Evolutionary conservation across 225 moss, liverwort and hornwort genomes (phyloP).

Genomic region (Rhytidiadelphus loreus): DNA sequence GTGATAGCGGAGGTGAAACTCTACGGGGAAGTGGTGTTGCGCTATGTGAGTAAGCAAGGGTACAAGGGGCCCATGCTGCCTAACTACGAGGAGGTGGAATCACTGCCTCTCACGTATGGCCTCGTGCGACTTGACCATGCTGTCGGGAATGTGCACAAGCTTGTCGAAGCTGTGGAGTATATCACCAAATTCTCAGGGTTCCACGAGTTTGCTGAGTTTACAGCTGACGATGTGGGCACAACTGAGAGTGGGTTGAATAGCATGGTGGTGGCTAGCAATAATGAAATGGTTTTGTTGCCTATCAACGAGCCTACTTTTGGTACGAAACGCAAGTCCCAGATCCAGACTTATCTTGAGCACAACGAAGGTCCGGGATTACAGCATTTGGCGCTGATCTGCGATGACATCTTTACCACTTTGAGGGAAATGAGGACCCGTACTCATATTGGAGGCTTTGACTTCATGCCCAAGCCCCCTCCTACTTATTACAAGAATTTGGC

Average conservation of each 20-base stretch:
- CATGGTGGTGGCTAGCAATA: slow-evolving; percentile 68
- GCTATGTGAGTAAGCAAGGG: slow-evolving; percentile 79
- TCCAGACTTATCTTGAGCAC: slow-evolving; percentile 78
- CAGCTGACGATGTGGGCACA: slow-evolving; percentile 58
- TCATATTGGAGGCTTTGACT: slow-evolving; percentile 80
- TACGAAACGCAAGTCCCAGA: slow-evolving; percentile 68
- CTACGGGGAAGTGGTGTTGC: slow-evolving; percentile 83
- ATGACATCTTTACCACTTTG: slow-evolving; percentile 79
- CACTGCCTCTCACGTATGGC: slow-evolving; percentile 72
- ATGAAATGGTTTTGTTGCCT: slow-evolving; percentile 70
- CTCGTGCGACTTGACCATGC: slow-evolving; percentile 70
- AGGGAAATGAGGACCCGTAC: slow-evolving; percentile 75
- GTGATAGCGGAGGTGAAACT: slow-evolving; percentile 71
- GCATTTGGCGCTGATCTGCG: slow-evolving; percentile 77
- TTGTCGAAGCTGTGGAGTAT: slow-evolving; percentile 42
- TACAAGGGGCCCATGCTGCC: slow-evolving; percentile 70
- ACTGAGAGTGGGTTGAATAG: slow-evolving; percentile 68
- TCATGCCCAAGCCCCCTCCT: slow-evolving; percentile 77
- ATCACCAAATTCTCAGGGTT: slow-evolving; percentile 65
- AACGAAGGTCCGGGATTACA: slow-evolving; percentile 86
- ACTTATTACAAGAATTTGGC: slow-evolving; percentile 67
- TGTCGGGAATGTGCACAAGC: slow-evolving; percentile 64
- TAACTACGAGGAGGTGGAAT: slow-evolving; percentile 70
- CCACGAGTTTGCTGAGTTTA: slow-evolving; percentile 69
- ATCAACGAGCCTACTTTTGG: slow-evolving; percentile 72